These are phyloP conservation scores for Xylariaceae sp. DNA, from an alignment of 2,329 filamentous ascomycete species.

Conservation along the genomic window DNA sequence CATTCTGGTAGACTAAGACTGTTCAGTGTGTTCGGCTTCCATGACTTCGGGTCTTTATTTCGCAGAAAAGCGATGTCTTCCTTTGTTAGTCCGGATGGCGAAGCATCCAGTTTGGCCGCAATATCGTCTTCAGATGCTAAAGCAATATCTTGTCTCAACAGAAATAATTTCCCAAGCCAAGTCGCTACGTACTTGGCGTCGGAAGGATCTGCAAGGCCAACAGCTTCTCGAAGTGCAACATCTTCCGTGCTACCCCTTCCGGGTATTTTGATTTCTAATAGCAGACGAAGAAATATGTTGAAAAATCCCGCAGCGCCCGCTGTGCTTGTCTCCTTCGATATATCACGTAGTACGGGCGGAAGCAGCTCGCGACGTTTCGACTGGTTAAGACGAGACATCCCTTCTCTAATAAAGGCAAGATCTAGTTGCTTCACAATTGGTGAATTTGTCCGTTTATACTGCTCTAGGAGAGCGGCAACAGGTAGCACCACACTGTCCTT, in stretches of 20 bases:
- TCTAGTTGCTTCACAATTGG: slow-evolving; percentile 87
- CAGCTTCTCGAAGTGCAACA: slow-evolving; percentile 64
- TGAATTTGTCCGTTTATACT: slow-evolving; percentile 82
- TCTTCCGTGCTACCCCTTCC: slow-evolving; percentile 82
- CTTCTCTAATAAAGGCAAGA: slow-evolving; percentile 87
- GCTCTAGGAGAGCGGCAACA: slow-evolving; percentile 81
- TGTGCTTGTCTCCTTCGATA: slow-evolving; percentile 64
- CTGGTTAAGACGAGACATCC: slow-evolving; percentile 59
- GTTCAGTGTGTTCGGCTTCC: slow-evolving; percentile 65
- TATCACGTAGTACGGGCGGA: slow-evolving; percentile 71
- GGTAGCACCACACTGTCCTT: slow-evolving; percentile 74
- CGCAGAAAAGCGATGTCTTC: slow-evolving; percentile 74
- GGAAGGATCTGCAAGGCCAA: slow-evolving; percentile 69
- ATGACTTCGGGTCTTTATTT: slow-evolving; percentile 71
- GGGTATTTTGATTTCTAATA: slow-evolving; percentile 76
- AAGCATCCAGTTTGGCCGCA: slow-evolving; percentile 37
- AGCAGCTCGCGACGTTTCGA: slow-evolving; percentile 74
- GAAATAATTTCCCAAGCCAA: slow-evolving; percentile 79
- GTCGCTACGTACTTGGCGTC: slow-evolving; percentile 78
- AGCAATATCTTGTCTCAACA: slow-evolving; percentile 62
- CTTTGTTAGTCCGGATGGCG: slow-evolving; percentile 64
- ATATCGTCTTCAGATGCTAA: slow-evolving; percentile 37
- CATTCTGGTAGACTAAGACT: slow-evolving; percentile 73
- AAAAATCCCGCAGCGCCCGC: slow-evolving; percentile 69
- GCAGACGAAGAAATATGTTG: slow-evolving; percentile 78